Conservation (phyloP, 306 rosid species). For the Cicer judaicum region DNA sequence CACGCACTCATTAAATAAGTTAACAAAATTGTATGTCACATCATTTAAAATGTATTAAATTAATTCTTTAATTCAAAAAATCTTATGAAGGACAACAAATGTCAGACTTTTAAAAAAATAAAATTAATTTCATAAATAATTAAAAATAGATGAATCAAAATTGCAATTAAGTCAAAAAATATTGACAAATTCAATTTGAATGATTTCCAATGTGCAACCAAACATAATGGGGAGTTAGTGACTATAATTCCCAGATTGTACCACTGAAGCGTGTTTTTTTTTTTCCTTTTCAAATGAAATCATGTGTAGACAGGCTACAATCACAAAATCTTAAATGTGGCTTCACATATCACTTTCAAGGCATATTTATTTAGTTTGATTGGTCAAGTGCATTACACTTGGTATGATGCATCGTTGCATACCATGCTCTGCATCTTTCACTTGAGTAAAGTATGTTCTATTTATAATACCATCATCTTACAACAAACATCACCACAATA, state of each 20-base stretch:
- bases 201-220: neutral
- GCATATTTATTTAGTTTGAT: neutral
- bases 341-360: constrained; percentile 24
- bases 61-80: too few species aligned
- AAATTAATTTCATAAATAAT: accelerated
- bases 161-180: neutral
- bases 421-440: constrained; percentile 4
- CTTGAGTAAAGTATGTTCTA: constrained; percentile 21
- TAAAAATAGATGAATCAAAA: too few species aligned
- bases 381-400: neutral
- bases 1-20: neutral
- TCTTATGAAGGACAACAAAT: too few species aligned
- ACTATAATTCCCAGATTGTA: constrained; percentile 3
- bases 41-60: too few species aligned
- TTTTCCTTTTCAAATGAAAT: neutral
- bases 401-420: constrained; percentile 22
- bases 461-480: constrained; percentile 37
- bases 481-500: constrained; percentile 38
- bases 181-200: neutral
- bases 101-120: too few species aligned
- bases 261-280: neutral
- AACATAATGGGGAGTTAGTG: neutral
- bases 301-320: neutral
- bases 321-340: neutral
- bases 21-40: too few species aligned